Base-by-base conservation (phyloP, 2,329 filamentous ascomycete species). In the Colletotrichum falcatum region DNA sequence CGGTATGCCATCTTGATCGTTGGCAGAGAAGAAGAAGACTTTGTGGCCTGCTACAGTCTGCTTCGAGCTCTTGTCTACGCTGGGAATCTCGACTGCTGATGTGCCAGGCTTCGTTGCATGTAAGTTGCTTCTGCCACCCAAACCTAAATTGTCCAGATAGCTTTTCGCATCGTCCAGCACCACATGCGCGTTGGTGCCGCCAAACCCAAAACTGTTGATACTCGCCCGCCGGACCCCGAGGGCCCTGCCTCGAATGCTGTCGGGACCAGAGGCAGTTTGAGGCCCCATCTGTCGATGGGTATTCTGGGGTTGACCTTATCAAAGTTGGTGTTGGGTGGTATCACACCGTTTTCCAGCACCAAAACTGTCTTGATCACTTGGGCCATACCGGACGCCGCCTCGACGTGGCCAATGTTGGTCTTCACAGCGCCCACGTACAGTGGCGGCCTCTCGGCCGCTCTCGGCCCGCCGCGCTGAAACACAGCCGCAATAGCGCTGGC, bases 201-300 rank as follows among this genome's bases (percentile, higher is more conserved):
- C 48, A 4, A 51, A 51, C 6, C 48, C 66, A 26, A 72, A 72
- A 7, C 18, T 51, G 60, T 89, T 89, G 73, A 89, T 80, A 66
- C 84, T 86, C 46, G 83, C 84, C 18, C 87, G 83, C 1, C 85
- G 82, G 20, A 84, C 8, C 84, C 82, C 2, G 79, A 65, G 0
- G 85, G 18, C 48, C 28, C 35, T 33, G 49, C 30, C 26, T 18
- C n/a, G 18, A 58, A 37, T 23, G 33, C 14, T 1, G 49, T 76
- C 0, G 84, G 82, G 5, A 85, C 72, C 65, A 72, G 72, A 23
- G 77, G 49, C 72, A 85, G 83, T 78, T 85, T 83, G 65, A 87
- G 77, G 30, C 61, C 73, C 75, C 37, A 77, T 30, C 74, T 75
- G 2, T 76, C 70, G 3, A 75, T 51, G 4, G 68, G 66, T 30